Conservation (phyloP, 208 protist genomes). For the Crithidia fasciculata region DNA sequence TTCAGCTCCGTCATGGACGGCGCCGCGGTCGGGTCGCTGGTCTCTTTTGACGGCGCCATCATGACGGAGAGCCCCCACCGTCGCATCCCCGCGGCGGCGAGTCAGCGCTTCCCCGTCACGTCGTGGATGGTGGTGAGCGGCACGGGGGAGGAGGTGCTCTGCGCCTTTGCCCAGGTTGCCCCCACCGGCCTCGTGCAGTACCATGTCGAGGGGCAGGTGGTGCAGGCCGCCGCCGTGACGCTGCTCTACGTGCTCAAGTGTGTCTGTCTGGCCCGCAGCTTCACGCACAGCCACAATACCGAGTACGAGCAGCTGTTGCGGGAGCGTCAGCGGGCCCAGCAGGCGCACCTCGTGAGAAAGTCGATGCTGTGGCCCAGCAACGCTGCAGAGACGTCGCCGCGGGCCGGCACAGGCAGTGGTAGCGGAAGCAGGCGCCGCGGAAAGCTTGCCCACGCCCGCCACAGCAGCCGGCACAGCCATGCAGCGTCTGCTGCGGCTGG, state of each 20-base stretch:
- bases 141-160: constrained; percentile 65
- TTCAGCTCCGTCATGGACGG: not conserved
- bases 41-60: constrained; percentile 67
- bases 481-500: not conserved
- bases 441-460: too few relatives aligned
- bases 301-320: constrained; percentile 63
- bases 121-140: constrained; percentile 67
- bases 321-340: constrained; percentile 33
- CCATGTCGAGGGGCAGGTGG: constrained; percentile 83
- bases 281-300: constrained; percentile 68
- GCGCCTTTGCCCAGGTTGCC: constrained; percentile 58
- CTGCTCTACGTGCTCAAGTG: constrained; percentile 80
- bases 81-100: constrained; percentile 44
- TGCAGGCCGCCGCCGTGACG: constrained; percentile 38
- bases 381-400: too few relatives aligned
- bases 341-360: constrained; percentile 16
- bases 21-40: constrained; percentile 22
- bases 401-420: too few relatives aligned
- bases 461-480: not conserved
- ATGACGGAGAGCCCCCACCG: constrained; percentile 32
- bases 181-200: constrained; percentile 79
- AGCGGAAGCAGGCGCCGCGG: too few relatives aligned
- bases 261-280: constrained; percentile 70
- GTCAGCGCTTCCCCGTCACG: constrained; percentile 54
- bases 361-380: constrained; percentile 6